Evolutionary conservation across 2,329 filamentous ascomycete genomes (phyloP), one percentile per base, ranked within the genome.

Genomic region (Metarhizium humberi): DNA sequence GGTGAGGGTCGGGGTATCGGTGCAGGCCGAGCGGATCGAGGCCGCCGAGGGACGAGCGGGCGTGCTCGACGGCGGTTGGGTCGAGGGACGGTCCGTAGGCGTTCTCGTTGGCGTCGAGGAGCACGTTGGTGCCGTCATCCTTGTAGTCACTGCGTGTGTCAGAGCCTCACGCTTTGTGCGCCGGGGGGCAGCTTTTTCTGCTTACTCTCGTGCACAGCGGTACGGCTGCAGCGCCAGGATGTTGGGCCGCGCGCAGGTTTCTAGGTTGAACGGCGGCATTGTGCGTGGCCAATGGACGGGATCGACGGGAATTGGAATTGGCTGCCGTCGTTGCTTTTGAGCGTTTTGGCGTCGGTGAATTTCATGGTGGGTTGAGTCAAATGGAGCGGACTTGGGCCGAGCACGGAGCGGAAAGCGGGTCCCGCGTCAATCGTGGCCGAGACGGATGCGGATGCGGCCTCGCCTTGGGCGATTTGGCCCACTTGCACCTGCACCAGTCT

Each of bases 31-130:
- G 75, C 60, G 95, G 81, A 72, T 96, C 87, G 20, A 85, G 76
- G 32, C 78, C 75, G 38, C 67, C 65, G n/a, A 68, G 65, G 53
- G 65, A 59, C 51, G 65, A 59, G 66, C 61, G 11, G 72, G 64
- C 38, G 56, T 72, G 71, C 59, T 73, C 73, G 46, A 62, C 68
- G 50, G 80, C 71, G 51, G 77, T 75, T 45, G 78, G 66, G 1
- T 78, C 74, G 51, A 96, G 75, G 2, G 89, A 87, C 0, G 94
- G 92, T 0, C 94, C 94, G 66, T 87, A 96, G 57, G 94, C 91
- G 67, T 99, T 99, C 75, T 99, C 94, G 67, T 99, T 99, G 63
- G 94, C 94, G 69, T 99, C 94, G 61, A 99, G 87, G 53, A 99
- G 86, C 65, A 97, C 85, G 67, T 97, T 97, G 57, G 85, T 92